Evolutionary conservation across 108 stramenopile genomes (phyloP), one percentile per base, ranked within the genome.

Genomic region (Chaetoceros muelleri): DNA sequence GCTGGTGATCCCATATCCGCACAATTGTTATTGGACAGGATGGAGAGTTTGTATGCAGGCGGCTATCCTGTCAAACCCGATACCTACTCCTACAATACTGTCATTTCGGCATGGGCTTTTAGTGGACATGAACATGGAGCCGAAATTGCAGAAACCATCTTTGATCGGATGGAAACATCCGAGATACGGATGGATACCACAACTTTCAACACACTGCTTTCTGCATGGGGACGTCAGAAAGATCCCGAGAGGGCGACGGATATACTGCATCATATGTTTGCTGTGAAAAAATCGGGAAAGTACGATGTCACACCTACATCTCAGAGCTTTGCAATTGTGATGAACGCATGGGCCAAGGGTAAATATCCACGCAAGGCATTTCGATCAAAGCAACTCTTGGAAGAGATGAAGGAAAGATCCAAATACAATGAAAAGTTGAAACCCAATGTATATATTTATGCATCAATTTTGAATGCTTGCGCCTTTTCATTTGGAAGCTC

Each of bases 41-140:
- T 72, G 44, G 51, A 72, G 22, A 47, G 53, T 40, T 60, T 46
- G 22, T 58, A 65, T 52, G 49, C 62, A 7, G 52, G 52, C 5
- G 57, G 23, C 23, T 64, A 45, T 51, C 28, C 56, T 21, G 55
- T 72, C 16, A 25, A 64, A 54, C 71, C 71, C 7, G 71, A 72
- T 52, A 55, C 62, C 30, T 68, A 67, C 55, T 68, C 71, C n/a
- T 72, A 72, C 56, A 72, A 72, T 30, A 72, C 60, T 25, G 71
- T 72, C 49, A 67, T 72, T 0, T 45, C 34, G 30, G 71, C 71
- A n/a, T 72, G 66, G 66, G 66, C 52, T 30, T 63, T 67, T 24
- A 62, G 66, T 28, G 56, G 62, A 0, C 30, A 68, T 40, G 66
- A 40, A 13, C 34, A 40, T 40, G 34, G 8, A 40, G 34, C 66